Base-by-base conservation (phyloP, 768 basidiomycete genomes). In the Hericium erinaceus region DNA sequence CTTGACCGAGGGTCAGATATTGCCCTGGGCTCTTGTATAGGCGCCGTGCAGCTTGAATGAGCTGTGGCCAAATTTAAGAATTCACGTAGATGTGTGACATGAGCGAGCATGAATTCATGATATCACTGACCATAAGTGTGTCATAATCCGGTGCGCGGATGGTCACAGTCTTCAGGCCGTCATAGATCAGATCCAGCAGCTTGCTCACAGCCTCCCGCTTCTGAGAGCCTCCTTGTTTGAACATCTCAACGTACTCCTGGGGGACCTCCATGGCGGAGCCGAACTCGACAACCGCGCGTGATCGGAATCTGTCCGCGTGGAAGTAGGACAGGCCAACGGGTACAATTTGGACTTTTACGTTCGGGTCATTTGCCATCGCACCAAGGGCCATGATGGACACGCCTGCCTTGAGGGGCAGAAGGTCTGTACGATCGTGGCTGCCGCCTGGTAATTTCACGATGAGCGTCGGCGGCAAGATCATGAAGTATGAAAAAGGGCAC, bases 331-430 rank as follows among this genome's bases (percentile, higher is more conserved):
- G 56, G 11, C 83, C 83, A 58, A 83, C 81, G 26, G 82, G 83
- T 11, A 83, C 94, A 60, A 99, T 92, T 70, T 92, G 90, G 67
- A 99, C 93, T 61, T 84, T 82, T 39, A 95, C 77, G 58, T 75
- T 81, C 5, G 93, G 85, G 68, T 98, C 83, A 60, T 89, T 88
- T 10, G 91, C 91, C 92, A 98, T 95, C 4, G 97, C 95, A 24
- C 97, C 97, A 9, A 99, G 79, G 22, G 97, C 95, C 95, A 99
- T 98, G 65, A 98, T 82, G 1, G 94, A 89, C 39, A 98, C 95
- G 4, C 97, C 97, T 28, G 97, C 97, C 73, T 99, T 99, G 41
- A 99, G 79, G 2, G 97, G 97, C 18, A 98, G 81, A 52, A 98
- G 80, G 71, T 98, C 94, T 9, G 92, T 95, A 41, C 97, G 87